phyloP scores from a whole-genome alignment of 2,329 filamentous ascomycete genomes.

The Venturiaceae sp. region DNA sequence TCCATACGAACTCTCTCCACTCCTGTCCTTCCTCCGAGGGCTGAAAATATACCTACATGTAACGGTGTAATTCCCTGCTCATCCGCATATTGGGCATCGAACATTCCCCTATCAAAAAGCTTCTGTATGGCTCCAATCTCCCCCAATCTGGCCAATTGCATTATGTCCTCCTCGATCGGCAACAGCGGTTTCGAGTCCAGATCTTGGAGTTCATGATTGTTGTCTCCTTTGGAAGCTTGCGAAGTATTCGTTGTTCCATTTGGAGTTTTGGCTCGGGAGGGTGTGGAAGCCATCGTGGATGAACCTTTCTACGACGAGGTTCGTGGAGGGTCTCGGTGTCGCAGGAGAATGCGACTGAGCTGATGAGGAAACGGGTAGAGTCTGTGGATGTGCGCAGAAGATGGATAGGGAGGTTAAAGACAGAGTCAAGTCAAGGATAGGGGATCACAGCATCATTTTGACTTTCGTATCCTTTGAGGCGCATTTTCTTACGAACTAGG shows the following conservation, averaged over 20 bases:
- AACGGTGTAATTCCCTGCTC: slow-evolving; percentile 91
- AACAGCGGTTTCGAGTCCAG: slow-evolving; percentile 25
- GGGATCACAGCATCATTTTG: background rate
- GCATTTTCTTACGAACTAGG: background rate
- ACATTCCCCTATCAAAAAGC: slow-evolving; percentile 75
- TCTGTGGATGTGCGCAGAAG: background rate
- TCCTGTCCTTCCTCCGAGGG: background rate
- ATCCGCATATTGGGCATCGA: slow-evolving; percentile 73
- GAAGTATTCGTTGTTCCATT: background rate
- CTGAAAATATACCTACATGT: slow-evolving; percentile 53
- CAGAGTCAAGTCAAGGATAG: background rate
- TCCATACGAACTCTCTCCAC: background rate
- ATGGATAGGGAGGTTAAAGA: background rate
- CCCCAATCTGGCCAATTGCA: slow-evolving; percentile 86
- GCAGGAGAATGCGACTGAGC: background rate
- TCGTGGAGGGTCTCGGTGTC: too few species aligned
- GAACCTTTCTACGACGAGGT: too few species aligned
- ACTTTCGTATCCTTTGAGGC: background rate
- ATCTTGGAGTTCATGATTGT: slow-evolving; percentile 25
- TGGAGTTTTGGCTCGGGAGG: background rate
- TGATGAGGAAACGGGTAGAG: background rate
- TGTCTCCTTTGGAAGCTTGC: background rate
- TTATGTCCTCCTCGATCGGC: slow-evolving; percentile 68
- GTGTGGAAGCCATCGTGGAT: background rate
- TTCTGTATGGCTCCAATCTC: slow-evolving; percentile 81